Evolutionary conservation across 2,329 filamentous ascomycete species (phyloP).

Genomic region (Hypoxylon sp.): DNA sequence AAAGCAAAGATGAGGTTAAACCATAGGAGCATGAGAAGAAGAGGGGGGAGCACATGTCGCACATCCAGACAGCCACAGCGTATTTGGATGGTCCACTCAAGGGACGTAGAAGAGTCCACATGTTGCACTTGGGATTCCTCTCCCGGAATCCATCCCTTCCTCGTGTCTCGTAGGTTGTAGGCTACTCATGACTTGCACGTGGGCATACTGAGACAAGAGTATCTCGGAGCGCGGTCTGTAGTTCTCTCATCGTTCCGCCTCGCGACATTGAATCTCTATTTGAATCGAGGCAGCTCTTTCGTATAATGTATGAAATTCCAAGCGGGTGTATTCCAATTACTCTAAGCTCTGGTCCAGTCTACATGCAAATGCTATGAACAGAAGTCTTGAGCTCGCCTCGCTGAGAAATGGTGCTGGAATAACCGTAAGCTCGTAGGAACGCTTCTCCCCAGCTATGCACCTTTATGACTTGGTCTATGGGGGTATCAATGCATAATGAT

Average conservation of each 20-base stretch:
- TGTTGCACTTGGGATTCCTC: slow-evolving; percentile 6
- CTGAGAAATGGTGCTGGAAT: slow-evolving; percentile 1
- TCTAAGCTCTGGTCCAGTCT: slow-evolving; percentile 25
- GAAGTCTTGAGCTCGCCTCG: slow-evolving; percentile 17
- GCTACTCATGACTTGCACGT: not conserved
- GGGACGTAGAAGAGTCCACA: slow-evolving; percentile 13
- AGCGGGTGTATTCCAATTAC: slow-evolving; percentile 12
- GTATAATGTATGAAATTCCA: not conserved
- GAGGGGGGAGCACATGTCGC: not conserved
- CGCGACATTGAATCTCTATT: not conserved
- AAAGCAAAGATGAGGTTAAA: slow-evolving; percentile 18
- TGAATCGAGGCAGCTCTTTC: slow-evolving; percentile 4
- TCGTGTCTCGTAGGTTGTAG: slow-evolving; percentile 1
- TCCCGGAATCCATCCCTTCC: slow-evolving; percentile 6
- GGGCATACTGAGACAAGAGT: not conserved
- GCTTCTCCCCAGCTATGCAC: slow-evolving; percentile 27
- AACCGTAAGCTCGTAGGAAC: slow-evolving; percentile 9
- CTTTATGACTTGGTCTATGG: slow-evolving; percentile 43
- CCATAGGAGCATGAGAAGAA: not conserved
- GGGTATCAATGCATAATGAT: slow-evolving; percentile 46
- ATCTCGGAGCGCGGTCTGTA: not conserved
- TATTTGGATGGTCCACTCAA: slow-evolving; percentile 13
- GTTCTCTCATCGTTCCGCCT: slow-evolving; percentile 1
- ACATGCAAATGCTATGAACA: slow-evolving; percentile 31
- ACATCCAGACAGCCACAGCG: slow-evolving; percentile 15